Conservation (phyloP, 164 flowering plant genomes). For the Litsea cubeba region DNA sequence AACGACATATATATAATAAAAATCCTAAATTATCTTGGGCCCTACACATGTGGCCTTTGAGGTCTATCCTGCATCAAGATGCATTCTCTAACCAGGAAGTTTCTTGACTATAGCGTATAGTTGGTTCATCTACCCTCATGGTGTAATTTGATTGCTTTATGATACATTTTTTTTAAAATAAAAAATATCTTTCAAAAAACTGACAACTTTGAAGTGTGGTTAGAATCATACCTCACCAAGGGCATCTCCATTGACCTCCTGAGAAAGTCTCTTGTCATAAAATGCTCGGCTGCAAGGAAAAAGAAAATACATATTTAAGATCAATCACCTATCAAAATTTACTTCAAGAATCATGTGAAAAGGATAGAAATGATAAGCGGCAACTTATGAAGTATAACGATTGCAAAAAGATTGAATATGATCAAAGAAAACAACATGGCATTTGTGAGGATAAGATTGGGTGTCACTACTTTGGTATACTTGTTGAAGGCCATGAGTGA, state of each 20-base stretch:
- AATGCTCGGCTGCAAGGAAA: background rate
- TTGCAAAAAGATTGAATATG: background rate
- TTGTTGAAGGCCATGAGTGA: too few species aligned
- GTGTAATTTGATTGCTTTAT: too few species aligned
- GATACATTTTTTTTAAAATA: too few species aligned
- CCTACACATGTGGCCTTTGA: too few species aligned
- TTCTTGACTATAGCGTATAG: too few species aligned
- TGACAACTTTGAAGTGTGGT: background rate
- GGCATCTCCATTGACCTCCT: constrained; percentile 29
- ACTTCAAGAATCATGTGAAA: background rate
- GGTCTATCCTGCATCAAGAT: too few species aligned
- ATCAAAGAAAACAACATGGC: constrained; percentile 5
- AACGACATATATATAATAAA: too few species aligned
- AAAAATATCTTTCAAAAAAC: background rate
- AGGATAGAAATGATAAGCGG: background rate
- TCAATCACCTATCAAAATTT: background rate
- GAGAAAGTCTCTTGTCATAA: constrained; percentile 23
- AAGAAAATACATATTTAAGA: background rate
- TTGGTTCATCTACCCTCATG: too few species aligned
- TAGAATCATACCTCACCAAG: constrained; percentile 20
- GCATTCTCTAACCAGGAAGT: too few species aligned
- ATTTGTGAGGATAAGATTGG: too few species aligned
- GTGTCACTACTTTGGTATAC: too few species aligned
- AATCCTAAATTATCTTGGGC: too few species aligned
- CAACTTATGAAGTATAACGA: background rate